Base-by-base conservation (phyloP, 2,329 filamentous ascomycete genomes). In the Proliferodiscus dingleyae region DNA sequence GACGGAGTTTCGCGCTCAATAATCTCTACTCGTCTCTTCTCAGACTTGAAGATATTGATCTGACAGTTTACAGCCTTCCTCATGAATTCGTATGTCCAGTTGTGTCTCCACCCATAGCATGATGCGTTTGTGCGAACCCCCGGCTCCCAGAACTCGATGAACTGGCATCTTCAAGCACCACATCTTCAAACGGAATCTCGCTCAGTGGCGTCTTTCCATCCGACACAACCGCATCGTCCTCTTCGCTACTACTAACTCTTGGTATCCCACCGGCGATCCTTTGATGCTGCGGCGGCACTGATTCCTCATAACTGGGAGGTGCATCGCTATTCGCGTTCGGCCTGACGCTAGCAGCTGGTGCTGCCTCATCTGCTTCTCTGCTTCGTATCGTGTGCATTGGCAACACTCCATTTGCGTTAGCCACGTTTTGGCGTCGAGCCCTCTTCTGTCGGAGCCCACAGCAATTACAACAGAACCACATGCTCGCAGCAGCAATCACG, bases 161-260 rank as follows among this genome's bases (percentile, higher is more conserved):
- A 7, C 41, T 42, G 29, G 45, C 36, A 40, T 51, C 50, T 38
- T 55, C 53, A 3, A 59, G 41, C 23, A 49, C 50, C 18, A 60
- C 52, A 49, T 60, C 57, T 29, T 60, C 57, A 45, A 60, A 59
- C 3, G 54, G 47, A n/a, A 60, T 59, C 42, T 60, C 58, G 34
- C 56, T 59, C 41, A 60, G 40, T 18, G 58, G 58, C 2, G 49
- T 59, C 43, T 60, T 60, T 15, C 58, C 58, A 48, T 60, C 58
- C 0, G 52, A 46, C 13, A 60, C 50, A 13, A 60, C 45, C 3
- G 50, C 55, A 15, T 56, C 51, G 3, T 57, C 52, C 13, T 58
- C 54, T 11, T 53, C 51, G 19, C 43, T 43, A 3, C 49, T 39
- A 41, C 48, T 46, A 18, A 18, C 19, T 37, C 48, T 45, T 10